A percentile compares a stretch with the other conserved stretches of the same genome.
These are phyloP conservation scores for Blechomonas ayalai DNA, from an alignment of 208 protist species.

Conservation along the genomic window DNA sequence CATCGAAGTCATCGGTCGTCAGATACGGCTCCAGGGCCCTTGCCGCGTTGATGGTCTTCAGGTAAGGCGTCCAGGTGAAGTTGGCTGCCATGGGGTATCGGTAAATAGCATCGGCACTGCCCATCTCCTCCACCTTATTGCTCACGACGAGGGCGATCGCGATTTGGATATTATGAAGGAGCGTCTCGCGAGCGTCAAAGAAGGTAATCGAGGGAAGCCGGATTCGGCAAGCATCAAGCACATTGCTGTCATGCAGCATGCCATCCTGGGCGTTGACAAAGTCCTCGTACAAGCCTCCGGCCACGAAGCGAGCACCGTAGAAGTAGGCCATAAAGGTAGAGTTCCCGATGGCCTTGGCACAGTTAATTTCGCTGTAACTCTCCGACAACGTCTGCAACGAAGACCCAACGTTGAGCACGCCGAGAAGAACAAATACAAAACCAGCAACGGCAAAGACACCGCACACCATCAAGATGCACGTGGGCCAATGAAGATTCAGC, in stretches of 20 bases:
- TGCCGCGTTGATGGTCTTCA: neutral
- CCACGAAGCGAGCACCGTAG: constrained; percentile 4
- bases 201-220: constrained; percentile 1
- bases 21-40: constrained; percentile 2
- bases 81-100: constrained; percentile 1
- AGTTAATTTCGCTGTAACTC: too few species aligned
- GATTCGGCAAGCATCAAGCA: constrained; percentile 2
- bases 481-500: too few species aligned
- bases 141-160: constrained; percentile 1
- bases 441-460: too few species aligned
- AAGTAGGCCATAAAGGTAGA: neutral
- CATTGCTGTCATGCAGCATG: neutral
- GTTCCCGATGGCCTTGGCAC: constrained; percentile 4
- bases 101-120: neutral
- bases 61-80: constrained; percentile 1
- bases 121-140: neutral
- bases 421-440: too few species aligned
- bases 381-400: too few species aligned
- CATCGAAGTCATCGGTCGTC: constrained; percentile 1
- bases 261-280: neutral
- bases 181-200: neutral
- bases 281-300: constrained; percentile 2
- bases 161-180: constrained; percentile 1
- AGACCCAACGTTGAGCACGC: too few species aligned
- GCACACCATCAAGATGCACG: too few species aligned